Conservation (phyloP, 768 basidiomycete species). For the Pleurotus eryngii region DNA sequence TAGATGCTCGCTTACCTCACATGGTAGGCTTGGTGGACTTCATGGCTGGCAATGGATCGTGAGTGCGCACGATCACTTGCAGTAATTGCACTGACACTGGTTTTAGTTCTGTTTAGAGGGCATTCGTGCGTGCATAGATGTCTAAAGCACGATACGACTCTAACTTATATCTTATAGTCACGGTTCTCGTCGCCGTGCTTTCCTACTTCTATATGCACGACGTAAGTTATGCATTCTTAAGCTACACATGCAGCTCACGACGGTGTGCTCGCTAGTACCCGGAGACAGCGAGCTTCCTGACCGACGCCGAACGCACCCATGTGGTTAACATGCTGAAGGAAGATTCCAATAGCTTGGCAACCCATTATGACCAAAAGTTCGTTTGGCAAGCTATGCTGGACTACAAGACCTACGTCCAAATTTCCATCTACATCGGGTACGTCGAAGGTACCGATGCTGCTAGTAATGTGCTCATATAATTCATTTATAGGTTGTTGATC, state of each 20-base stretch:
- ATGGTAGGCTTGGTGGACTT: constrained; percentile 19
- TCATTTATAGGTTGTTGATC: not conserved
- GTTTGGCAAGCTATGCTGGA: constrained; percentile 29
- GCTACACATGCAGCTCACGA: not conserved
- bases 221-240: constrained; percentile 15
- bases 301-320: constrained; percentile 27
- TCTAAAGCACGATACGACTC: not conserved
- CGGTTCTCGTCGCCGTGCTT: constrained; percentile 28
- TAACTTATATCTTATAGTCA: constrained; percentile 16
- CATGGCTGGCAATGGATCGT: constrained; percentile 39
- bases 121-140: constrained; percentile 17
- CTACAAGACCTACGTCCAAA: constrained; percentile 24
- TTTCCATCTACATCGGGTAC: constrained; percentile 25
- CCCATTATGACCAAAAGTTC: constrained; percentile 29
- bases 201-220: constrained; percentile 39
- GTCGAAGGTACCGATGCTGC: not conserved
- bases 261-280: constrained; percentile 28
- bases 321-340: constrained; percentile 22
- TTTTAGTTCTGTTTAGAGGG: constrained; percentile 35
- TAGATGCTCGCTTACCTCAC: not conserved
- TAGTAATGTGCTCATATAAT: too few relatives aligned
- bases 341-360: constrained; percentile 26
- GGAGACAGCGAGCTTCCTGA: constrained; percentile 41
- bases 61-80: constrained; percentile 8
- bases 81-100: not conserved